Percentiles rank a stretch among this genome's conserved stretches.
These are phyloP conservation scores for Hylodesmum podocarpum DNA, from an alignment of 306 rosid genomes.

Conservation along the genomic window DNA sequence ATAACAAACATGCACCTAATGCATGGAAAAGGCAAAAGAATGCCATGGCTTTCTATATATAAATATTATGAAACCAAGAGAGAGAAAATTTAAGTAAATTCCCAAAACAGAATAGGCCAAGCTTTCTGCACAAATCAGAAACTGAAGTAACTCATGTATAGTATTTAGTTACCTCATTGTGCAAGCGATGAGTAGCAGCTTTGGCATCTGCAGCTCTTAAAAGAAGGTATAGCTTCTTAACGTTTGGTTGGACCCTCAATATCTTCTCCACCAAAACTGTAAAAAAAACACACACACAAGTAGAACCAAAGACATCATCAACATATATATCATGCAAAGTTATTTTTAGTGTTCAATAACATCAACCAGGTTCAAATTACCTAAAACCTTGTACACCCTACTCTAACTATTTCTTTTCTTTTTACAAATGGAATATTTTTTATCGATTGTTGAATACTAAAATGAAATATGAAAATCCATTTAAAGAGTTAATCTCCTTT, in stretches of 20 bases:
- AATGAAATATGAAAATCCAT: no score
- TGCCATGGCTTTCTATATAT: background rate
- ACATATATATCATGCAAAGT: background rate
- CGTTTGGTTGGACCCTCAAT: constrained; percentile 80
- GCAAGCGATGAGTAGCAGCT: constrained; percentile 61
- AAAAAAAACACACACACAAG: background rate
- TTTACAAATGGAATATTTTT: no score
- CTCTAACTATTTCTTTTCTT: no score
- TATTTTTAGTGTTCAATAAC: no score
- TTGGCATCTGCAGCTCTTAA: constrained; percentile 65
- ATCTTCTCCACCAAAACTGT: constrained; percentile 86
- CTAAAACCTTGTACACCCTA: no score
- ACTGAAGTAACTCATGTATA: background rate
- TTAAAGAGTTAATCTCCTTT: no score
- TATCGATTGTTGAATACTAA: no score
- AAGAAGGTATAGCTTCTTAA: constrained; percentile 76
- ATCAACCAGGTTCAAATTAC: no score
- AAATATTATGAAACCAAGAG: background rate
- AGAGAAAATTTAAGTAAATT: background rate
- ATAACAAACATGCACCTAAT: background rate
- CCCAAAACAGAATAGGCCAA: background rate
- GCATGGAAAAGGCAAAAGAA: background rate
- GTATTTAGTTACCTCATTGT: constrained; percentile 56
- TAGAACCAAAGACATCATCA: background rate
- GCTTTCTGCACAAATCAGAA: background rate